These are phyloP conservation scores for Exophiala viscosa DNA, from an alignment of 2,329 filamentous ascomycete species.

Conservation along the genomic window DNA sequence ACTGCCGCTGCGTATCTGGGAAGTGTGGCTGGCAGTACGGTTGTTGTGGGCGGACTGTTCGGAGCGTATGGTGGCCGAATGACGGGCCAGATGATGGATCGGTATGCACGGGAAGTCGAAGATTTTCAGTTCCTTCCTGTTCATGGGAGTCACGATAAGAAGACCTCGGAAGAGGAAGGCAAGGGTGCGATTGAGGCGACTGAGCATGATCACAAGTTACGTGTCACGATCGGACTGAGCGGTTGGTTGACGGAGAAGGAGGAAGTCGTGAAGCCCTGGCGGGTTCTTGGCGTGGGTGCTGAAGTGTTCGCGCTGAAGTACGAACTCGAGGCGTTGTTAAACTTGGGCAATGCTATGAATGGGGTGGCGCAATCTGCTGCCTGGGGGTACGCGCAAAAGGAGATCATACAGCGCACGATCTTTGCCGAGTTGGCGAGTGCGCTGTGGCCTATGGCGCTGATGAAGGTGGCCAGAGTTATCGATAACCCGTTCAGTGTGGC, in stretches of 20 bases:
- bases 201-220: conserved; percentile 59
- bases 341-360: conserved; percentile 72
- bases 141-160: conserved; percentile 44
- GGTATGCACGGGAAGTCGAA: conserved; percentile 79
- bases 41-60: conserved; percentile 79
- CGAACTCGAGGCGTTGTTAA: conserved; percentile 73
- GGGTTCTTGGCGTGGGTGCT: conserved; percentile 64
- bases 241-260: conserved; percentile 74
- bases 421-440: conserved; percentile 65
- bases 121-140: conserved; percentile 85
- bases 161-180: conserved; percentile 44
- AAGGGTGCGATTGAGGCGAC: conserved; percentile 41
- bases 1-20: conserved; percentile 77
- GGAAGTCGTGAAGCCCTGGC: conserved; percentile 75
- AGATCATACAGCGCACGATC: conserved; percentile 70
- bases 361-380: conserved; percentile 73
- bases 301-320: conserved; percentile 82
- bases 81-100: conserved; percentile 80
- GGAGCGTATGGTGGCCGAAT: conserved; percentile 86
- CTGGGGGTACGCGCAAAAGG: conserved; percentile 71
- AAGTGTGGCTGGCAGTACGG: conserved; percentile 70
- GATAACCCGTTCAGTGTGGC: conserved; percentile 82
- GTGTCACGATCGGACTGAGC: conserved; percentile 76
- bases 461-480: conserved; percentile 64
- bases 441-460: conserved; percentile 65